These are phyloP conservation scores for Golubevia sp. DNA, from an alignment of 1,284 basidiomycete genomes.

Conservation along the genomic window DNA sequence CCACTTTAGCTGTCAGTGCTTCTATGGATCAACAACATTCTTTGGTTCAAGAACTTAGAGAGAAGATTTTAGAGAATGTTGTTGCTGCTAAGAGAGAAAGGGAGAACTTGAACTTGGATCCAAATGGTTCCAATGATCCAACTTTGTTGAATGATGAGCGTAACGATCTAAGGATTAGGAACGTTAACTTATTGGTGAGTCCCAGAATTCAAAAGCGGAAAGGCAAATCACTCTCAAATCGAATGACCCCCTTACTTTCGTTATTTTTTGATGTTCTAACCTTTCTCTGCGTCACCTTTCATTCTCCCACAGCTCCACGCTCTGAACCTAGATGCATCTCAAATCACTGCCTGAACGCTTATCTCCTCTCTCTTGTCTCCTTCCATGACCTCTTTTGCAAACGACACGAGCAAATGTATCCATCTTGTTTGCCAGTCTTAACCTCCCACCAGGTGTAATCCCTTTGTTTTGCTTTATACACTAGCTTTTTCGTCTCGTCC, in stretches of 20 bases:
- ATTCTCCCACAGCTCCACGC: slow-evolving; percentile 31
- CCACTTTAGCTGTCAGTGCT: slow-evolving; percentile 83
- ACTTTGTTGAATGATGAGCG: slow-evolving; percentile 13
- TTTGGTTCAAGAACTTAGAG: slow-evolving; percentile 82
- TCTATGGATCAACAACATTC: slow-evolving; percentile 79
- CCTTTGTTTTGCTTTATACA: no score
- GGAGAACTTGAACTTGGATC: neutral
- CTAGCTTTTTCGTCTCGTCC: no score
- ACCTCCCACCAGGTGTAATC: no score
- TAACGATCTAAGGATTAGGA: slow-evolving; percentile 45
- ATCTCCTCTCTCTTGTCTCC: no score
- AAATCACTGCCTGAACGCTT: no score
- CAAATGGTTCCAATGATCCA: slow-evolving; percentile 19
- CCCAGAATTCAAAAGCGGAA: slow-evolving; percentile 71
- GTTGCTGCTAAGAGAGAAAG: slow-evolving; percentile 69
- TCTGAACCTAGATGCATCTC: slow-evolving; percentile 54
- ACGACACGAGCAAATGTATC: no score
- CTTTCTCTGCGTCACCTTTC: no score
- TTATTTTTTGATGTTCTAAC: no score
- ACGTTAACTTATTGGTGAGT: slow-evolving; percentile 49
- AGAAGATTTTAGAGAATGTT: slow-evolving; percentile 89
- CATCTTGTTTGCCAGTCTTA: no score
- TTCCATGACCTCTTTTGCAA: no score
- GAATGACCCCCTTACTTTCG: neutral
- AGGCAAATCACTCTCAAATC: slow-evolving; percentile 67